Percentiles rank a stretch among this genome's conserved stretches.
Evolutionary conservation across 192 early-diverging fungal genomes (phyloP).

Genomic region (Coemansia sp.): DNA sequence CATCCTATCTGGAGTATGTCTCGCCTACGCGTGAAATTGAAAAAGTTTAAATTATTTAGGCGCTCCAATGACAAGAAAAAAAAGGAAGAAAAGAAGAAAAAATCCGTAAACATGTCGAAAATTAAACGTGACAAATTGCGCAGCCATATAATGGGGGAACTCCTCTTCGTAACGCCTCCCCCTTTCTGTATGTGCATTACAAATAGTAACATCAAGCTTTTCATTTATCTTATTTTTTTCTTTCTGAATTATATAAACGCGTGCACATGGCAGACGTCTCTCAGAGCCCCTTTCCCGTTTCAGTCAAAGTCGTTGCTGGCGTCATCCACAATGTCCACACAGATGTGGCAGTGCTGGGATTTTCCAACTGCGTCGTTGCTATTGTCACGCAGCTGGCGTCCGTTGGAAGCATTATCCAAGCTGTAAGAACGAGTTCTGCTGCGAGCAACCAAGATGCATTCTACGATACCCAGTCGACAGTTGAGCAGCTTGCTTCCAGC

Average conservation of each 20-base stretch:
- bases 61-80: background rate
- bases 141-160: background rate
- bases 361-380: slow-evolving; percentile 47
- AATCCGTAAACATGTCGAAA: background rate
- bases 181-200: background rate
- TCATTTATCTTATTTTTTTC: no score
- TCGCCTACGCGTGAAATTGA: background rate
- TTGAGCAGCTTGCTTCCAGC: slow-evolving; percentile 14
- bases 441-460: background rate
- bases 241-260: background rate
- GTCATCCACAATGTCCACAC: slow-evolving; percentile 39
- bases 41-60: background rate
- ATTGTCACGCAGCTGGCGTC: slow-evolving; percentile 47
- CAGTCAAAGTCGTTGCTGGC: slow-evolving; percentile 32
- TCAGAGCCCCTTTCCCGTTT: slow-evolving; percentile 26
- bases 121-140: background rate
- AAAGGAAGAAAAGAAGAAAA: background rate
- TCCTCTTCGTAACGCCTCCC: background rate
- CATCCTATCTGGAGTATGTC: background rate
- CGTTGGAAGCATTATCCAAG: slow-evolving; percentile 41
- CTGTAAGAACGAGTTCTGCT: slow-evolving; percentile 11
- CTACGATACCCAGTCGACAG: slow-evolving; percentile 5
- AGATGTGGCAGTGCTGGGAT: slow-evolving; percentile 47
- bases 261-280: slow-evolving; percentile 3
- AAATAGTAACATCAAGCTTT: background rate